Evolutionary conservation across 1,284 basidiomycete species (phyloP), one percentile per base, ranked within the genome.

Genomic region (Kwoniella shivajii): DNA sequence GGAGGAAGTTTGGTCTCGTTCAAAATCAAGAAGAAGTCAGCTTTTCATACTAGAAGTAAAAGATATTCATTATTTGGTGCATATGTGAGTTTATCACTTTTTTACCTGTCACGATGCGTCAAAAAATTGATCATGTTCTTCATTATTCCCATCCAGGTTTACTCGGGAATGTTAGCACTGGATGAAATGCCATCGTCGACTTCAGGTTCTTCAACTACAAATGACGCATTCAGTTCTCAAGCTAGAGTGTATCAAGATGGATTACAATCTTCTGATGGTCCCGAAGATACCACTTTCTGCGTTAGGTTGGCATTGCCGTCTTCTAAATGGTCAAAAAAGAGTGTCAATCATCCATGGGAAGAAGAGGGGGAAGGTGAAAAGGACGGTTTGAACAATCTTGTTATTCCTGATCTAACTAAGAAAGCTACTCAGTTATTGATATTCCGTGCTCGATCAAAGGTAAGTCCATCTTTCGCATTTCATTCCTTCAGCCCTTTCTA

Each of bases 191-290:
- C 57, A 42, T 69, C 64, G 24, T 50, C 56, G 14, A 34, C 50
- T 6, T 58, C 47, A 33, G n/a, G n/a, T 14, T 30, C 30, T 57
- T 38, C 42, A 52, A 70, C 24, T n/a, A n/a, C n/a, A n/a, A 53
- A 60, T 18, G 61, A 66, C 26, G 63, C 60, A 0, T 62, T 69
- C 26, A 61, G 49, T 6, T 60, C 67, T 2, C 50, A 61, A 16
- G 61, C 71, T 3, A 58, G 76, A 11, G 67, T 78, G 2, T 78
- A 77, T 53, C 67, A 68, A 45, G 77, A 78, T 57, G 77, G 77
- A 14, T 58, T 78, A 5, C 71, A 72, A 55, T 67, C 69, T 16
- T 55, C 67, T 7, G 76, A 78, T 51, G 73, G 66, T 1, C 60
- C 64, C 1, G 72, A 77, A 56, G 77, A 77, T 45, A 75, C 73